Evolutionary conservation across 768 basidiomycete genomes (phyloP).

Genomic region (Macrolepiota fuliginosa): DNA sequence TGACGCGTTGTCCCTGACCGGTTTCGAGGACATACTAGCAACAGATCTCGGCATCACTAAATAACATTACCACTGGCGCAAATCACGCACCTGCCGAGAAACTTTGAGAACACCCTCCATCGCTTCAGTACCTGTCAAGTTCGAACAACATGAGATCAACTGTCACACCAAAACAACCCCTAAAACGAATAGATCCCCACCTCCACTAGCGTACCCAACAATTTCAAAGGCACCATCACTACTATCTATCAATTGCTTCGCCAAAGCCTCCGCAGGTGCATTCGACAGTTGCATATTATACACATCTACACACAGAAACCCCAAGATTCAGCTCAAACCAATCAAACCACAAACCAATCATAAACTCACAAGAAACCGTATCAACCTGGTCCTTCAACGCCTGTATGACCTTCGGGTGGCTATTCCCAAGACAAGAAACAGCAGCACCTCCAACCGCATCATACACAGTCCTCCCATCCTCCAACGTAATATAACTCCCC

Average conservation of each 20-base stretch:
- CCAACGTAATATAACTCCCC: conserved; percentile 70
- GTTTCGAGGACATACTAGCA: conserved; percentile 67
- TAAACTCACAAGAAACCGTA: conserved; percentile 65
- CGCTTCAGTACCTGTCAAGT: conserved; percentile 81
- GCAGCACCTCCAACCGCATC: conserved; percentile 88
- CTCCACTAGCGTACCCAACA: conserved; percentile 74
- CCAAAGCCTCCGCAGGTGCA: conserved; percentile 78
- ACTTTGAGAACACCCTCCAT: conserved; percentile 88
- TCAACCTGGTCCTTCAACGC: conserved; percentile 82
- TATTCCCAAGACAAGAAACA: conserved; percentile 75
- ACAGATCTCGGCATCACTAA: background rate
- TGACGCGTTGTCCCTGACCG: conserved; percentile 64
- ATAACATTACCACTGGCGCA: background rate
- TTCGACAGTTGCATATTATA: conserved; percentile 86
- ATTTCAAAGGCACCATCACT: conserved; percentile 75
- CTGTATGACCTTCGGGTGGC: conserved; percentile 66
- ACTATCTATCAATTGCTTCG: conserved; percentile 57
- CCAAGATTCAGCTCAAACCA: background rate
- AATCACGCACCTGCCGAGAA: conserved; percentile 59
- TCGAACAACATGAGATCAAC: background rate
- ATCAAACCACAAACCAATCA: background rate
- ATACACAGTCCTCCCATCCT: conserved; percentile 65
- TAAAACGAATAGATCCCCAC: conserved; percentile 30
- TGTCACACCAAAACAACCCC: background rate
- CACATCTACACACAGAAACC: conserved; percentile 50